Percentiles rank a stretch among this genome's conserved stretches.
Evolutionary conservation across 1,284 basidiomycete species (phyloP).

Genomic region (Cystobasidium pallidum): DNA sequence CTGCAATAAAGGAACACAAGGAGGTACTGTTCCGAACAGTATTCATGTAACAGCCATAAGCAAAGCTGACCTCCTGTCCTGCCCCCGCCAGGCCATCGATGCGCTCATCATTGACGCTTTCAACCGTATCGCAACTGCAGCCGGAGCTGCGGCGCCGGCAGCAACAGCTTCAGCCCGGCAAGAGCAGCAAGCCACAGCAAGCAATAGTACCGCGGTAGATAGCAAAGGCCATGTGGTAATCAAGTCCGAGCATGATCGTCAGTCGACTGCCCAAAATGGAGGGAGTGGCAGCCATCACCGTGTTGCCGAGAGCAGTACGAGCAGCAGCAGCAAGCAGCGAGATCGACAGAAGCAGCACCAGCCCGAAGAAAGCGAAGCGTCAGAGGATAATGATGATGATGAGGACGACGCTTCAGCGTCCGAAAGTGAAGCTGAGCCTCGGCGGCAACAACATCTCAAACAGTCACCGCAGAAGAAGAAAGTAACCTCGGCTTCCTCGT

Average conservation of each 20-base stretch:
- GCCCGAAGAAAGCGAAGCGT: slow-evolving; percentile 17
- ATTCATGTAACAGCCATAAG: neutral
- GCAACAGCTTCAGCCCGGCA: neutral
- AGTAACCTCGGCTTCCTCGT: slow-evolving; percentile 7
- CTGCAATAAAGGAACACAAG: slow-evolving; percentile 36
- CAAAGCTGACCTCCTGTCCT: neutral
- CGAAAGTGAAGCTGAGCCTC: slow-evolving; percentile 8
- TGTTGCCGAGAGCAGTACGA: slow-evolving; percentile 1
- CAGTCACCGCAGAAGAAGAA: slow-evolving; percentile 20
- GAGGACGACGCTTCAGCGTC: slow-evolving; percentile 20
- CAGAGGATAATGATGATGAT: slow-evolving; percentile 21
- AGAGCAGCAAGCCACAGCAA: slow-evolving; percentile 2
- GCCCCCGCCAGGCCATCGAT: slow-evolving; percentile 35
- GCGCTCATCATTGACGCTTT: slow-evolving; percentile 38
- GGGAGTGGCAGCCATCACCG: neutral
- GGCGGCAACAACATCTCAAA: neutral
- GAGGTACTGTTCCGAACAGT: slow-evolving; percentile 21
- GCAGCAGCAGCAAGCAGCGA: slow-evolving; percentile 10
- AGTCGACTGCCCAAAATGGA: neutral
- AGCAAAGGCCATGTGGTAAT: neutral
- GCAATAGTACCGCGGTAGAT: neutral
- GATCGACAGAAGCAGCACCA: slow-evolving; percentile 22
- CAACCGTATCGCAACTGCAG: slow-evolving; percentile 38
- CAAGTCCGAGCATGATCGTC: neutral
- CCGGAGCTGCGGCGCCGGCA: slow-evolving; percentile 11